Conservation (phyloP, 192 early-diverging fungal genomes). For the Coemansia umbellata region DNA sequence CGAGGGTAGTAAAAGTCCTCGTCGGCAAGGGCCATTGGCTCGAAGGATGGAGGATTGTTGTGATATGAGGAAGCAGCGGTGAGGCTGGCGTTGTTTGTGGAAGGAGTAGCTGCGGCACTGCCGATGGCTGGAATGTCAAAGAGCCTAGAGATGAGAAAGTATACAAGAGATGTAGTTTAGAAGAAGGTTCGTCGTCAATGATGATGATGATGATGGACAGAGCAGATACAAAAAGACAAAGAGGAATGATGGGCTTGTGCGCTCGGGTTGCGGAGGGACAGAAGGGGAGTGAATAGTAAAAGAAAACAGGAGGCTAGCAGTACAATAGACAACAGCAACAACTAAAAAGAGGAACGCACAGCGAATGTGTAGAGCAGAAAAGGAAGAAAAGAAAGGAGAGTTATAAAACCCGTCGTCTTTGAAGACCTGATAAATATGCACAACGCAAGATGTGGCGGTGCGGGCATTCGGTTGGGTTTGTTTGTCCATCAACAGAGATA, state of each 20-base stretch:
- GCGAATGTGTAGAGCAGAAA: not conserved
- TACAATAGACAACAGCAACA: not conserved
- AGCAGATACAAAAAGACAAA: constrained; percentile 1
- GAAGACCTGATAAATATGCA: constrained; percentile 6
- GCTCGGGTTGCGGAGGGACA: not conserved
- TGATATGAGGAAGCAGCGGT: constrained; percentile 1
- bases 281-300: not conserved
- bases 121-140: constrained; percentile 34
- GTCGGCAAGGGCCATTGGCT: constrained; percentile 27
- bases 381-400: not conserved
- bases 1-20: constrained; percentile 57
- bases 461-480: constrained; percentile 2
- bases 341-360: constrained; percentile 1
- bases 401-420: not conserved
- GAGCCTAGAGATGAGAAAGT: constrained; percentile 21
- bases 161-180: constrained; percentile 1
- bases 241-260: not conserved
- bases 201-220: too few species aligned
- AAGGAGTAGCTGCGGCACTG: not conserved
- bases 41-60: constrained; percentile 6
- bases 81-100: constrained; percentile 3
- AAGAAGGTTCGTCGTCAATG: not conserved
- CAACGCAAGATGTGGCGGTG: not conserved
- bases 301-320: not conserved
- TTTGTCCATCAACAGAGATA: constrained; percentile 4